Base-by-base conservation (phyloP, 2,329 filamentous ascomycete genomes). In the Curvularia hawaiiensis region DNA sequence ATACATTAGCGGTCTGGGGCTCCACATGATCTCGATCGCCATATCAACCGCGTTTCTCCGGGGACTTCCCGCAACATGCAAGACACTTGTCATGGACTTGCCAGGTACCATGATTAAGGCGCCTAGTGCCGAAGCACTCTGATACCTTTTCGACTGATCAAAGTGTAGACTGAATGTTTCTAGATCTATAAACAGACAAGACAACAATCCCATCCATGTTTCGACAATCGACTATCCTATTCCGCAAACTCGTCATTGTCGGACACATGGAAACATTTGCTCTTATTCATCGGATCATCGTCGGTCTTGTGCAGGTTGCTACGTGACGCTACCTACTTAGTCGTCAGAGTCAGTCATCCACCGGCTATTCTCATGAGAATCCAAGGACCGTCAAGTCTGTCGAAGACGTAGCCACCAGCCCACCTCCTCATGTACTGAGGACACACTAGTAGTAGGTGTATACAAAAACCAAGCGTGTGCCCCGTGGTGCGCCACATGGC, bases 401-500 rank as follows among this genome's bases (percentile, higher is more conserved):
- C 22, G 33, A 35, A 33, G 40, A 49, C 49, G 41, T 14, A 47
- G 6, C 12, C 31, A 24, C 43, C 33, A 10, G 47, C 5, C 31
- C 24, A 35, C 47, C 4, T n/a, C 30, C 20, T 38, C 14, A 22
- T 47, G 28, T 39, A 46, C 24, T 39, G 39, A 45, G 16, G 12
- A 12, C 30, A 31, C 30, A 31, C 30, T 31, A 31, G n/a, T n/a
- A n/a, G n/a, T n/a, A n/a, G 44, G 26, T 20, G 44, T 52, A 40
- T n/a, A 26, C 22, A 22, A 43, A 9, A n/a, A 41, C 46, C 22
- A 28, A 41, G 49, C 11, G 24, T 38, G 14, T 52, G 40, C 39
- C 38, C 50, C 18, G 18, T 38, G 20, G 22, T 61, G 60, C 61
- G 60, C 62, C 64, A 58, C 51, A 61, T 53, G 57, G 53, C 54